These are phyloP conservation scores for Fistulinella prunicolor DNA, from an alignment of 768 basidiomycete species.

Conservation along the genomic window DNA sequence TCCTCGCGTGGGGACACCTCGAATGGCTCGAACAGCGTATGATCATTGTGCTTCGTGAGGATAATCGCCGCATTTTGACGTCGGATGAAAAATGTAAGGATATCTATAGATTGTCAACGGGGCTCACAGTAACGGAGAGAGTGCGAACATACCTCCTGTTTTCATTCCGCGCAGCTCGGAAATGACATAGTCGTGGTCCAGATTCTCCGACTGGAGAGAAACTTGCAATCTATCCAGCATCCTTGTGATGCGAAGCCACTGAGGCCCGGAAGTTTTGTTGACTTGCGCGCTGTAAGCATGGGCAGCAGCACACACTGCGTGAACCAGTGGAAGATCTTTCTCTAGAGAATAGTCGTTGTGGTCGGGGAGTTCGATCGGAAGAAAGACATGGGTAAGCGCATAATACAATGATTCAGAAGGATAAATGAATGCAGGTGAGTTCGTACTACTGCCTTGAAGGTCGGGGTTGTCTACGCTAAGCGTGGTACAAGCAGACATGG, in stretches of 20 bases:
- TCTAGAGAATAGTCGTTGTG: background rate
- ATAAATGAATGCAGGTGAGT: background rate
- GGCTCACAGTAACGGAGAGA: background rate
- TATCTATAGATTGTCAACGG: constrained; percentile 25
- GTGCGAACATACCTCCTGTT: background rate
- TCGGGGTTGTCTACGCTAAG: background rate
- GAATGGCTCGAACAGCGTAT: constrained; percentile 39
- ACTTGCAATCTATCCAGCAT: constrained; percentile 5
- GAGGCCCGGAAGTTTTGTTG: background rate
- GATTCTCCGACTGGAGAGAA: background rate
- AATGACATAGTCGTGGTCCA: background rate
- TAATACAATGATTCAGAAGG: background rate
- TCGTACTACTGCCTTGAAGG: background rate
- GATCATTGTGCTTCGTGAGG: constrained; percentile 22
- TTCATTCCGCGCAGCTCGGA: constrained; percentile 1
- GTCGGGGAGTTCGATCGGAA: background rate
- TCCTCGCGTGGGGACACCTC: constrained; percentile 35
- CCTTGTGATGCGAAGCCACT: constrained; percentile 3
- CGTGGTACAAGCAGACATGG: too few relatives aligned
- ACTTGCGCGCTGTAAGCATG: background rate
- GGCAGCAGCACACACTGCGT: constrained; percentile 3
- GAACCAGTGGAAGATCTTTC: background rate
- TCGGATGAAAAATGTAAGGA: constrained; percentile 36
- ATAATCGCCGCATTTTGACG: constrained; percentile 44
- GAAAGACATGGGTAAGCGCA: constrained; percentile 12